Evolutionary conservation across 371 early-diverging fungal genomes (phyloP), one percentile per base, ranked within the genome.

Genomic region (Apophysomyces variabilis): DNA sequence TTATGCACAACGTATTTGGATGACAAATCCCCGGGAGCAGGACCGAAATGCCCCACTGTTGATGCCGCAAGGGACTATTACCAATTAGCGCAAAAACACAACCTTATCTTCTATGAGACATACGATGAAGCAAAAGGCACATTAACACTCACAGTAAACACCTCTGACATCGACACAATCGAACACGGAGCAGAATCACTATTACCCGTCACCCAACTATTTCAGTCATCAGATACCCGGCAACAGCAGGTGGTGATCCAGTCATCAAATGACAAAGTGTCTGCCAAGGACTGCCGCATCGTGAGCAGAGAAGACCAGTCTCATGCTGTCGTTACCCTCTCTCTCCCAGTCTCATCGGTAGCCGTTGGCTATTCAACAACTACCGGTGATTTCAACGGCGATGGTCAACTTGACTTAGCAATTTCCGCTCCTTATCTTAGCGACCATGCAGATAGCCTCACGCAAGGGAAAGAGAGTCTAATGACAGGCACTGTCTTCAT

Each of bases 401-500:
- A 84, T 66, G 89, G 89, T 0, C 56, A 65, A 12, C 35, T 74
- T 5, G 89, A 90, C 60, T 61, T 92, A n/a, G 93, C 85, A 0
- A 84, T 93, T 38, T 85, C 92, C 26, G 91, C 92, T 37, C 93
- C 95, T 0, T 89, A 90, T 64, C 75, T 85, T 67, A 26, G 63
- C 36, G 43, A 63, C 13, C 26, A 26, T 26, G 35, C 18, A n/a
- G 44, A 43, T 26, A 45, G 58, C 11, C 60, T 60, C 35, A 60
- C 71, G 7, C 13, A 62, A 9, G 54, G 67, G 14, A 60, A 57
- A 43, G 18, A 47, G 5, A 35, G 65, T 0, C 72, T 78, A 4
- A 83, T 85, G 26, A 70, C 76, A n/a, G 94, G 94, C 3, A 83
- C 87, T 4, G 90, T 93, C 3, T 91, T 89, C 76, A 68, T 91